Evolutionary conservation across 1,139 yeast species (phyloP).

Genomic region (Candida glucosophila): DNA sequence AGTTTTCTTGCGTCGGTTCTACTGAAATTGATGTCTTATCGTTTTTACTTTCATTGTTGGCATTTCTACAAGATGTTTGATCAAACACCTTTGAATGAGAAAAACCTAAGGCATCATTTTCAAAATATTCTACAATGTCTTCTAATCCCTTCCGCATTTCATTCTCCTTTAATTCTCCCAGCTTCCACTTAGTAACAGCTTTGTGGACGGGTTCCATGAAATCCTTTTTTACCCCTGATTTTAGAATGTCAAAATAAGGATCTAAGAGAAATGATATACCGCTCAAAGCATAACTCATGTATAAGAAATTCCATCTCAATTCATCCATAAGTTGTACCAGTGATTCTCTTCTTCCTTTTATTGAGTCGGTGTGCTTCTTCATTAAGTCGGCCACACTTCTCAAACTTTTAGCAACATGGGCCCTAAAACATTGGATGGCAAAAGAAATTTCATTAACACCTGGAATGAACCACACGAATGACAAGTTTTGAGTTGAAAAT

Average conservation of each 20-base stretch:
- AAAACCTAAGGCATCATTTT: too few relatives aligned
- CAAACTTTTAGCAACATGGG: constrained; percentile 38
- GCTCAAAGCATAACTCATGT: constrained; percentile 53
- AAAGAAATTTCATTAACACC: constrained; percentile 43
- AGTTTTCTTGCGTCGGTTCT: too few relatives aligned
- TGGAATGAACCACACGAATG: constrained; percentile 75
- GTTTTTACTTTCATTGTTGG: too few relatives aligned
- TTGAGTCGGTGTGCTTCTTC: constrained; percentile 14
- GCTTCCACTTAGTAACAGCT: too few relatives aligned
- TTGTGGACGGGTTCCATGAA: too few relatives aligned
- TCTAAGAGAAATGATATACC: constrained; percentile 76
- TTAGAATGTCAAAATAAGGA: constrained; percentile 50
- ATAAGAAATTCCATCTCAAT: constrained; percentile 46
- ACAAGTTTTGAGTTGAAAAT: constrained; percentile 32
- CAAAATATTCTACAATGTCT: too few relatives aligned
- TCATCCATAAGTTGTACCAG: constrained; percentile 33
- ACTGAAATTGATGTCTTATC: too few relatives aligned
- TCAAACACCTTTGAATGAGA: neutral
- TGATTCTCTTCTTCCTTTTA: constrained; percentile 10
- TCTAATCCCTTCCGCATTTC: too few relatives aligned
- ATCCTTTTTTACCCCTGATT: too few relatives aligned
- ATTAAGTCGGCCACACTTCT: constrained; percentile 33
- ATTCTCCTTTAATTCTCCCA: too few relatives aligned
- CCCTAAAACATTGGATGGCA: constrained; percentile 54
- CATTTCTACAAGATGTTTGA: neutral